Evolutionary conservation across 306 rosid species (phyloP).

Genomic region (Astragalus glycyphyllos): DNA sequence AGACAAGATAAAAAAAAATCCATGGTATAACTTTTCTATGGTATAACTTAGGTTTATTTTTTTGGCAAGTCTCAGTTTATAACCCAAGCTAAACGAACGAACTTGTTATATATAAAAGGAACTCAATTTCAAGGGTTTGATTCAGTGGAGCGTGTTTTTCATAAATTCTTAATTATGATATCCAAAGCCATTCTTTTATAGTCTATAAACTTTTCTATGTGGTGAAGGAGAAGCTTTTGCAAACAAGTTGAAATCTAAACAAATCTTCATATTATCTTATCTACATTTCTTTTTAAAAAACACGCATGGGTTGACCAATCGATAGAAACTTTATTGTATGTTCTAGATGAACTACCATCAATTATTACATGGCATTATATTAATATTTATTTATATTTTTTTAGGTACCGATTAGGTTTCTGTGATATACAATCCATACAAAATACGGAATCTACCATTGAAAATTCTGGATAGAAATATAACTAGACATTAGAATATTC

Average conservation of each 20-base stretch:
- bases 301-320: conserved; percentile 38
- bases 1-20: too few species aligned
- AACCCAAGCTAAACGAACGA: too few species aligned
- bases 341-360: not conserved
- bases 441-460: conserved; percentile 2
- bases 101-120: too few species aligned
- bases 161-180: too few species aligned
- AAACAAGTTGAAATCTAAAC: not conserved
- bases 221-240: not conserved
- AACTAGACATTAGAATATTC: not conserved
- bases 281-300: conserved; percentile 22
- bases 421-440: conserved; percentile 19
- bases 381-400: not conserved
- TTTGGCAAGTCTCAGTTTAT: too few species aligned
- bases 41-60: too few species aligned
- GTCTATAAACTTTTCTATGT: too few species aligned
- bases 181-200: too few species aligned
- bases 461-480: not conserved
- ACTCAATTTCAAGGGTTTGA: too few species aligned
- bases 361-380: conserved; percentile 2
- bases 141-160: too few species aligned
- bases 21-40: too few species aligned
- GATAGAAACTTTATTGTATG: conserved; percentile 22
- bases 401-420: not conserved
- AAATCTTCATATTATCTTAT: conserved; percentile 4